Evolutionary conservation across 352 stramenopile species (phyloP).

Genomic region (Pythium oligandrum): DNA sequence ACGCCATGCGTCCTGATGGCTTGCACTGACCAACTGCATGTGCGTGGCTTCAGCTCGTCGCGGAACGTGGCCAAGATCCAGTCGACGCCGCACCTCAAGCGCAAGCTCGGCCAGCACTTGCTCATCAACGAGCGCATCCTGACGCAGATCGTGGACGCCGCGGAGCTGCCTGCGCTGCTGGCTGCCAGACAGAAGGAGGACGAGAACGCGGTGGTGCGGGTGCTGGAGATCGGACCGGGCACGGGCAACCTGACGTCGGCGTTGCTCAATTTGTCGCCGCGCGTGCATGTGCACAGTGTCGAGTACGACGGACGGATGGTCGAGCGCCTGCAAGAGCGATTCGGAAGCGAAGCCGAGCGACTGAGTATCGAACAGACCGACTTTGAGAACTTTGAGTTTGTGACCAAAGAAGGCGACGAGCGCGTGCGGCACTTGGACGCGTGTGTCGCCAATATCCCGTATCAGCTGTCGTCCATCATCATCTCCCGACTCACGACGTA

Average conservation of each 20-base stretch:
- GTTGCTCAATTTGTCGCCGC: slow-evolving; percentile 39
- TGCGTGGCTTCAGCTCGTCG: not conserved
- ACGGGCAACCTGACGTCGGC: slow-evolving; percentile 85
- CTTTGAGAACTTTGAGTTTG: slow-evolving; percentile 42
- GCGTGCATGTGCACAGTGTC: slow-evolving; percentile 55
- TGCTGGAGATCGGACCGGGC: slow-evolving; percentile 82
- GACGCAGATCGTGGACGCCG: slow-evolving; percentile 55
- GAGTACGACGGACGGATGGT: slow-evolving; percentile 82
- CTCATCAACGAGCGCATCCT: slow-evolving; percentile 63
- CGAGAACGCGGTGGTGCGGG: slow-evolving; percentile 20
- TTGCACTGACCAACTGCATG: too few species aligned
- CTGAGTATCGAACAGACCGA: slow-evolving; percentile 35
- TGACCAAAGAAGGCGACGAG: slow-evolving; percentile 5
- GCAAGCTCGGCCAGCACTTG: slow-evolving; percentile 80
- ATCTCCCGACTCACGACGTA: slow-evolving; percentile 71
- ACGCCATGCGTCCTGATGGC: too few species aligned
- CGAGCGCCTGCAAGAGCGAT: slow-evolving; percentile 55
- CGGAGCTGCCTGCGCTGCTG: slow-evolving; percentile 34
- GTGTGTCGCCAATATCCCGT: slow-evolving; percentile 85
- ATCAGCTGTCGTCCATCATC: slow-evolving; percentile 83
- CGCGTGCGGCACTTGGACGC: slow-evolving; percentile 38
- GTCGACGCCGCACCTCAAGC: slow-evolving; percentile 69
- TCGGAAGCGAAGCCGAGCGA: slow-evolving; percentile 23
- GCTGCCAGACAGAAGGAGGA: not conserved
- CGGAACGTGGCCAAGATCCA: slow-evolving; percentile 42